Conservation (phyloP, 371 early-diverging fungal genomes). For the Catenaria anguillulae region DNA sequence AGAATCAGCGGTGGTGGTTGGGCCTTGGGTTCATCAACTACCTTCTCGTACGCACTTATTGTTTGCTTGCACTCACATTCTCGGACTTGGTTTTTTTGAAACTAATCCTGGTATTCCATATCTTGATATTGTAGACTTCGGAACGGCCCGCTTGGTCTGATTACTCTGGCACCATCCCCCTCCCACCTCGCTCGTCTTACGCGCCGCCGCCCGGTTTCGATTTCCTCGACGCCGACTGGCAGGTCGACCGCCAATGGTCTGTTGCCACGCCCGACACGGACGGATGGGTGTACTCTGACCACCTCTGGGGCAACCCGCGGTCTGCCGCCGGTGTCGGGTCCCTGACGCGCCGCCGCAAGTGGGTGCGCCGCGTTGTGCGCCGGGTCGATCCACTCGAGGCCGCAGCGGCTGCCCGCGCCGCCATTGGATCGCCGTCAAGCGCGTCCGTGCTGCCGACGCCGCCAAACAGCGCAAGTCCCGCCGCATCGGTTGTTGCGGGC, state of each 20-base stretch:
- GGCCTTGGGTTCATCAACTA: constrained; percentile 6
- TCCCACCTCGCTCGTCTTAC: not conserved
- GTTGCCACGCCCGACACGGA: constrained; percentile 8
- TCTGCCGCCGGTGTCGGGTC: constrained; percentile 13
- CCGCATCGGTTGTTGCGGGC: too few relatives aligned
- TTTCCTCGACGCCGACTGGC: constrained; percentile 5
- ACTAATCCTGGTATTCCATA: not conserved
- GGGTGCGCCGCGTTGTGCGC: constrained; percentile 17
- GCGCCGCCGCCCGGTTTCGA: constrained; percentile 6
- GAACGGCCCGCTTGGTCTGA: constrained; percentile 9
- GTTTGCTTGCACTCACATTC: too few relatives aligned
- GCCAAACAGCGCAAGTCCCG: not conserved
- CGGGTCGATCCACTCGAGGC: not conserved
- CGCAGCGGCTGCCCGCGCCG: not conserved
- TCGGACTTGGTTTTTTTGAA: too few relatives aligned
- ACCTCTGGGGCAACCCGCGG: constrained; percentile 12
- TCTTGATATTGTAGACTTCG: too few relatives aligned
- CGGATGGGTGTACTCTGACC: constrained; percentile 31
- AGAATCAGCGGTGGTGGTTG: constrained; percentile 7
- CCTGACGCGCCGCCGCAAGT: constrained; percentile 27
- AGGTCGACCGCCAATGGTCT: not conserved
- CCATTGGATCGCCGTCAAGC: not conserved
- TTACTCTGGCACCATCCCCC: constrained; percentile 7
- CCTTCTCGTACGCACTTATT: too few relatives aligned
- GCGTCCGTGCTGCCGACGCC: not conserved